Conservation (phyloP, 2,329 filamentous ascomycete species). For the Colletotrichum liaoningense region DNA sequence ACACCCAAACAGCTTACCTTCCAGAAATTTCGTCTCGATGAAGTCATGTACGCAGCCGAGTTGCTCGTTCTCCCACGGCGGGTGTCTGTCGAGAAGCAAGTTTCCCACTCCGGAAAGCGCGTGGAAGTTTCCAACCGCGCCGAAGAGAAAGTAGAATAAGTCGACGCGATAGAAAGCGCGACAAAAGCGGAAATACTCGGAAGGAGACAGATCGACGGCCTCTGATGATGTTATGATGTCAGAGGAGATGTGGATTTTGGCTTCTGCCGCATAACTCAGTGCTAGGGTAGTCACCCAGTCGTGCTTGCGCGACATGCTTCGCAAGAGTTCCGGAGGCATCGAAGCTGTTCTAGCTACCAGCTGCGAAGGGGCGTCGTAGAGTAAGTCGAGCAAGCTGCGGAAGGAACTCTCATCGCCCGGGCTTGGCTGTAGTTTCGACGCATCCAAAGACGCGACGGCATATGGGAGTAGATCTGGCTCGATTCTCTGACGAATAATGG, state of each 20-base stretch:
- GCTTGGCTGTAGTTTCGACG: not conserved
- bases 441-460: not conserved
- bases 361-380: not conserved
- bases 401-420: not conserved
- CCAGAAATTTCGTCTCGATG: too few species aligned
- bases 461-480: not conserved
- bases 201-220: not conserved
- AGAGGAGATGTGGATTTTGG: not conserved
- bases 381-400: not conserved
- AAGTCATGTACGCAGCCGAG: too few species aligned
- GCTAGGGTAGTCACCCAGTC: not conserved
- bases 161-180: not conserved
- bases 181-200: not conserved
- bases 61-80: too few species aligned
- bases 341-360: not conserved
- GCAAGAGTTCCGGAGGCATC: not conserved
- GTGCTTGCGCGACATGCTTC: not conserved
- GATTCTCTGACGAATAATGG: not conserved
- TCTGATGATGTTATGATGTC: not conserved
- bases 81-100: too few species aligned
- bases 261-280: not conserved
- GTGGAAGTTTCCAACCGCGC: too few species aligned
- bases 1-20: too few species aligned
- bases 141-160: not conserved
- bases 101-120: too few species aligned